Base-by-base conservation (phyloP, 495 filamentous ascomycete species). In the Sabuloglossum arenarium region DNA sequence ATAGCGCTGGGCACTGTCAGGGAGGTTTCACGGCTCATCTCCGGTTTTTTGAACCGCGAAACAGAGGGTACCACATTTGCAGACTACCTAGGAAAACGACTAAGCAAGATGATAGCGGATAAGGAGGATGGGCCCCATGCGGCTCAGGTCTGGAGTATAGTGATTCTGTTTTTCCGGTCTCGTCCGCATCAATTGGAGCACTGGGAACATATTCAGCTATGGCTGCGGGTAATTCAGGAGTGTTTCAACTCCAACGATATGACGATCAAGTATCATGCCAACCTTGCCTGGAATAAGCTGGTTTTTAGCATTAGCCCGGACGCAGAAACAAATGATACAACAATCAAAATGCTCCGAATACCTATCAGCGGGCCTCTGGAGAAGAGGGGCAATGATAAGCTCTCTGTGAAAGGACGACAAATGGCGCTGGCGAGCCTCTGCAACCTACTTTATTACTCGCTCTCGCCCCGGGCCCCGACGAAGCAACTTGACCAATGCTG, bases 91-190 rank as follows among this genome's bases (percentile, higher is more conserved):
- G 73, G 74, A 9, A 70, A 79, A 42, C 76, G 78, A n/a, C 74
- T 96, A 59, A 73, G 69, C 47, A 67, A 75, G n/a, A 84, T 94
- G 77, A 67, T 84, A 39, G 71, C 74, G 25, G 74, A 79, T 42
- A 76, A 80, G 45, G 74, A 81, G n/a, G 78, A 77, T 10, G 71
- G 73, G 24, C 64, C 72, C 0, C 74, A 79, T 57, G 86, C 91
- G n/a, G 88, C 91, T 6, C 81, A 86, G 55, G 84, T 96, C 30
- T 98, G 90, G 90, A 85, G 81, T 51, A 74, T 85, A 23, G 72
- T 91, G 4, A 73, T 90, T 9, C 73, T 95, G 3, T 76, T 95
- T 23, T 71, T 94, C 30, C 77, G 83, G 47, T 75, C 72, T 54
- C 77, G 77, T 57, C 69, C 68, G 37, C 75, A 69, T 46, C 72